These are phyloP conservation scores for Periconia macrospinosa DNA, from an alignment of 2,329 filamentous ascomycete species.

Conservation along the genomic window DNA sequence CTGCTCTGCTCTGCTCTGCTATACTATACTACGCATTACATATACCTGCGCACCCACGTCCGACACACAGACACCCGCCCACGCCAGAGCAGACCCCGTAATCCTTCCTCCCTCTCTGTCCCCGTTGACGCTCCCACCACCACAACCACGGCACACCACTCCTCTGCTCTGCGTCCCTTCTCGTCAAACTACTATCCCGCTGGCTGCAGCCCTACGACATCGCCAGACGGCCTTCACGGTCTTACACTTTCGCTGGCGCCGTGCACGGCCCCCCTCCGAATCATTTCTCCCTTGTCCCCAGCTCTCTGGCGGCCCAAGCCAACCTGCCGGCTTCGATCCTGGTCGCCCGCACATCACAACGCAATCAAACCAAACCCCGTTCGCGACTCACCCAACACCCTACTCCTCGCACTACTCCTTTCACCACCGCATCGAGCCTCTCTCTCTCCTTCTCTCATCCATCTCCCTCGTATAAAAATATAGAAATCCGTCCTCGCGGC, in stretches of 20 bases:
- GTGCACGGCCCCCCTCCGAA: conserved; percentile 11
- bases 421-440: conserved; percentile 4
- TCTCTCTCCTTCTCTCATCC: not conserved
- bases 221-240: not conserved
- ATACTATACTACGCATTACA: not conserved
- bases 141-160: not conserved
- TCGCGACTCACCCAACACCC: not conserved
- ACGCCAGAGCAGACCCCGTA: too few species aligned
- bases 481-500: conserved; percentile 1
- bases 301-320: conserved; percentile 12
- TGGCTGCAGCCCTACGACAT: conserved; percentile 12
- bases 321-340: conserved; percentile 22
- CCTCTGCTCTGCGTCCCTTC: not conserved
- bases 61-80: too few species aligned
- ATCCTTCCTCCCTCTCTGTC: too few species aligned
- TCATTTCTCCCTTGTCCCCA: conserved; percentile 17
- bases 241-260: conserved; percentile 4
- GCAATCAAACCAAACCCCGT: conserved; percentile 10
- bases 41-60: too few species aligned
- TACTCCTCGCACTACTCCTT: not conserved
- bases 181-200: not conserved
- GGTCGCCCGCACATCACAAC: conserved; percentile 13
- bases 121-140: not conserved
- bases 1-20: not conserved
- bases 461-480: not conserved